phyloP scores from a whole-genome alignment of 192 early-diverging fungal species.

The Rhizophagus sp. region DNA sequence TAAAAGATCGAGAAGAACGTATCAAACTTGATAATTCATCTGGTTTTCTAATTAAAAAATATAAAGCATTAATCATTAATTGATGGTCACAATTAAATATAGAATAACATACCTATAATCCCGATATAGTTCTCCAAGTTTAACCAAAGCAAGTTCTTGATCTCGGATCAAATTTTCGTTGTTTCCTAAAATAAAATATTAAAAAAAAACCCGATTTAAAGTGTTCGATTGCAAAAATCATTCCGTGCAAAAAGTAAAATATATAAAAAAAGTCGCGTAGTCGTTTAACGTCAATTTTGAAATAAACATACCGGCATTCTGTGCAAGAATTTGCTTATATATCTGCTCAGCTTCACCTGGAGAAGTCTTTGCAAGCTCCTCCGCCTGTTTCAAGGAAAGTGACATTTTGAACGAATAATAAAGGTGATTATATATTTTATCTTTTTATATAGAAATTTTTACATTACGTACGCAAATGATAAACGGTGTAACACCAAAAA shows the following conservation, averaged over 20 bases:
- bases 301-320: neutral
- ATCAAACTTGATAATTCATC: conserved; percentile 80
- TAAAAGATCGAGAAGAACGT: conserved; percentile 74
- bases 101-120: conserved; percentile 52
- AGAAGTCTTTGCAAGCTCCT: conserved; percentile 59
- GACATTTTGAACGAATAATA: conserved; percentile 29
- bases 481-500: too few species aligned
- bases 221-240: neutral
- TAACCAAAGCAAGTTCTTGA: conserved; percentile 70
- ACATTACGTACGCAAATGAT: too few species aligned
- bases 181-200: neutral
- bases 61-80: neutral
- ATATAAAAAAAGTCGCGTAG: neutral
- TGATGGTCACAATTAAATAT: too few species aligned
- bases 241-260: too few species aligned
- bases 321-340: conserved; percentile 62
- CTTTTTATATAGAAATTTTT: too few species aligned
- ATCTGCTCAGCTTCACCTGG: conserved; percentile 62
- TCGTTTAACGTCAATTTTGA: neutral
- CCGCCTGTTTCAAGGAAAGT: conserved; percentile 44
- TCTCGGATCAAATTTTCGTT: conserved; percentile 54
- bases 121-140: conserved; percentile 74
- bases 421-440: too few species aligned
- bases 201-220: conserved; percentile 11
- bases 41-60: conserved; percentile 57